Base-by-base conservation (phyloP, 257 asterid genomes). In the Gentiana macrophylla region DNA sequence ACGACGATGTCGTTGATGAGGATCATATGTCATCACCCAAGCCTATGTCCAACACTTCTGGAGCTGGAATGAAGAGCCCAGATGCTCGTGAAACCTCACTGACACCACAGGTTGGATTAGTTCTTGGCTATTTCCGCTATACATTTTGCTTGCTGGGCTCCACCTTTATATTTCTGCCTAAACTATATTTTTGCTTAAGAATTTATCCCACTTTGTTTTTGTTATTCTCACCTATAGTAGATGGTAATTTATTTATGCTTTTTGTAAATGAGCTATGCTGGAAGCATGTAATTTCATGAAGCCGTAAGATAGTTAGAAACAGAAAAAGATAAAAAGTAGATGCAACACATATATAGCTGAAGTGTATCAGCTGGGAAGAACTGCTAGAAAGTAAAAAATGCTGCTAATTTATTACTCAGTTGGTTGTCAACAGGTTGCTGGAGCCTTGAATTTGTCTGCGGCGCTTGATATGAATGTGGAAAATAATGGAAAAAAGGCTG, bases 81-180 rank as follows among this genome's bases (percentile, higher is more conserved):
- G 69, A 71, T 47, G 71, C 76, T 60, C 56, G 75, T 56, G 72
- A 72, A 61, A 65, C 74, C 54, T 71, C 79, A 13, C 37, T 61
- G 43, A 50, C 77, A 58, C 73, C 51, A 62, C 84, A 86, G 98
- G 96, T 86, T 62, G 68, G 60, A 32, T 49, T 35, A 46, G 37
- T 44, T 55, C 50, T 46, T 35, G 55, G 41, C 13, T 52, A 34
- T 45, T n/a, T 12, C 50, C 45, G 35, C 55, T 35, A 15, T 63
- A 24, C 24, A 24, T 24, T 24, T 24, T 50, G 53, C 53, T 38
- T 32, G 4, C 8, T 52, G 55, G 6, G 32, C 56, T 12, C 49
- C 43, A 61, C 50, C 45, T 38, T 50, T 35, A 15, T 63, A 41
- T 41, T 5, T 41, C 46, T 41, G 46, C 46, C 8, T 41, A 5